Conservation (phyloP, 139 green algal species). For the Chlorella sorokiniana region DNA sequence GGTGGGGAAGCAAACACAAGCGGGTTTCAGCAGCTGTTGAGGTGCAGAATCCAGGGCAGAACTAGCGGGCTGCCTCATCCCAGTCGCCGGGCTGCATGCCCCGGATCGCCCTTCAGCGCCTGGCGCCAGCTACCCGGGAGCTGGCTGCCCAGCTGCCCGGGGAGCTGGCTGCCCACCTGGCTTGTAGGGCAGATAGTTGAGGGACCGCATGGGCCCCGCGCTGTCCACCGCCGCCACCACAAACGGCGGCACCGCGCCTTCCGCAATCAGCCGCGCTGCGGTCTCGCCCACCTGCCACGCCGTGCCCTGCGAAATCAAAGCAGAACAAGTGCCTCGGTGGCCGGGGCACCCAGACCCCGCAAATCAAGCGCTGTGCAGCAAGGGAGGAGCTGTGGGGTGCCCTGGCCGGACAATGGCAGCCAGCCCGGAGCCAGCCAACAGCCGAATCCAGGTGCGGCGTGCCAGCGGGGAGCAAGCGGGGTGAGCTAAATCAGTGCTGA, state of each 20-base stretch:
- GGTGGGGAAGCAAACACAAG: neutral
- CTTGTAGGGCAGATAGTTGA: slow-evolving; percentile 64
- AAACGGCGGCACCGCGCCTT: slow-evolving; percentile 46
- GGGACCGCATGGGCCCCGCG: slow-evolving; percentile 49
- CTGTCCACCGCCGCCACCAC: slow-evolving; percentile 58
- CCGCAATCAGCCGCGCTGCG: slow-evolving; percentile 41
- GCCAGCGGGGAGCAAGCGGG: too few species aligned
- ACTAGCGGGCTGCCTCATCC: too few species aligned
- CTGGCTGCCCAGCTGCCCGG: too few species aligned
- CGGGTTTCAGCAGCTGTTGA: neutral
- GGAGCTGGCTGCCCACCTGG: slow-evolving; percentile 36
- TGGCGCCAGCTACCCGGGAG: too few species aligned
- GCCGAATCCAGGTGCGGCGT: too few species aligned
- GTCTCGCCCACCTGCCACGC: slow-evolving; percentile 51
- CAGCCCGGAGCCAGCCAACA: too few species aligned
- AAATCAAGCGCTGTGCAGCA: neutral
- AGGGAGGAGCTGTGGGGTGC: too few species aligned
- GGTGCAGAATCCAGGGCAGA: too few species aligned
- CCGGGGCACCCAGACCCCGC: neutral
- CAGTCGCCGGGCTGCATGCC: too few species aligned
- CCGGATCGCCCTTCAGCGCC: too few species aligned
- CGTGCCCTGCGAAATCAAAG: slow-evolving; percentile 31
- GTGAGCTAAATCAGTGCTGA: neutral
- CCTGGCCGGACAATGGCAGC: too few species aligned
- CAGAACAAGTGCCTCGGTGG: neutral